Evolutionary conservation across 2,329 filamentous ascomycete species (phyloP).

Genomic region (Trichoderma sp.): DNA sequence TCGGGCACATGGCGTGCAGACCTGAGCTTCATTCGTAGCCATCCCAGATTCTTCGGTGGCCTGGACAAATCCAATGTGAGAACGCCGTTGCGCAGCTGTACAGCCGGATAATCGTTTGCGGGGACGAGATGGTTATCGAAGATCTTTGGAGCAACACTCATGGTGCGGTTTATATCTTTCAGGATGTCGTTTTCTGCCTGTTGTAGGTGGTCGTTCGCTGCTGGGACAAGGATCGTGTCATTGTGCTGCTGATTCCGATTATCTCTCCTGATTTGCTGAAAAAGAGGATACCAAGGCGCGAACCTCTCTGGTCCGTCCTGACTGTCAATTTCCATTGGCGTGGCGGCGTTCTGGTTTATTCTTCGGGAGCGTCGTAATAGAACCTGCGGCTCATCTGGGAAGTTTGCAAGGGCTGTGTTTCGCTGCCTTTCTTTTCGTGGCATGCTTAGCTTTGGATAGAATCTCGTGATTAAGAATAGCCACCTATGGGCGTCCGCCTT

Average conservation of each 20-base stretch:
- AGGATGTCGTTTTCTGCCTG: neutral
- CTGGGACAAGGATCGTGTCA: neutral
- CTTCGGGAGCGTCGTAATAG: neutral
- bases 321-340: neutral
- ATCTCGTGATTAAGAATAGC: neutral
- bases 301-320: conserved; percentile 8
- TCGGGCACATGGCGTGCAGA: neutral
- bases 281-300: conserved; percentile 5
- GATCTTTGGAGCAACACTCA: neutral
- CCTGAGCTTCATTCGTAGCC: neutral
- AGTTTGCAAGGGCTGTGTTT: neutral
- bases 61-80: neutral
- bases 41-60: neutral
- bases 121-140: neutral
- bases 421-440: neutral
- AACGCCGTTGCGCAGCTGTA: conserved; percentile 1
- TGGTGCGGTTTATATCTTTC: neutral
- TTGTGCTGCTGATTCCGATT: neutral
- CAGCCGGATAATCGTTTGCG: neutral
- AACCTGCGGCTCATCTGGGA: neutral
- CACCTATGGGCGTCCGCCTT: neutral
- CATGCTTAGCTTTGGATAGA: neutral
- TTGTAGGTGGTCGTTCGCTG: neutral
- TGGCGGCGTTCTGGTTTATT: neutral
- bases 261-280: neutral